phyloP scores from a whole-genome alignment of 2,329 filamentous ascomycete species.

The Dactylellina sp. region DNA sequence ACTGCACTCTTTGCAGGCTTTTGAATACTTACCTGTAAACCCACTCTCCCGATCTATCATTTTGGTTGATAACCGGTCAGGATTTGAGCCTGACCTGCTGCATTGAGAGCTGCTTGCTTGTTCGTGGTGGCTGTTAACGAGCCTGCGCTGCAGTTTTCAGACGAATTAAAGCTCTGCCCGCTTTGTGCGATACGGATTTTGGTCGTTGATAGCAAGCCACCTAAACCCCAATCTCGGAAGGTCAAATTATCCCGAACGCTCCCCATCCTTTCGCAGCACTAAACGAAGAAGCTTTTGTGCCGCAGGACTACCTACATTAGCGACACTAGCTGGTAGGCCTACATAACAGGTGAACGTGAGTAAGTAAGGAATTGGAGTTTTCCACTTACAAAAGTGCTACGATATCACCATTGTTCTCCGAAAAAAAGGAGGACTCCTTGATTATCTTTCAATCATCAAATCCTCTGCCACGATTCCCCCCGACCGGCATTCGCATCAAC shows the following conservation, averaged over 20 bases:
- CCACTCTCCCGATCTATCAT: too few species aligned
- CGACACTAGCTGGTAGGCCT: constrained; percentile 34
- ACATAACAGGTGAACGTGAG: constrained; percentile 26
- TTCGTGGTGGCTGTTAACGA: constrained; percentile 1
- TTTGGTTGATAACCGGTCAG: constrained; percentile 29
- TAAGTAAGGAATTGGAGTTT: constrained; percentile 26
- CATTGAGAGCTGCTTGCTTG: constrained; percentile 19
- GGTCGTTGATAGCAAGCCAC: constrained; percentile 54
- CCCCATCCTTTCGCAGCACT: constrained; percentile 20
- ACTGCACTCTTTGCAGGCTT: constrained; percentile 8
- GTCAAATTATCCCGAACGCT: constrained; percentile 55
- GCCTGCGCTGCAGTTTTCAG: constrained; percentile 25
- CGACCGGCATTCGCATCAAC: neutral
- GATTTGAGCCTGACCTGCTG: constrained; percentile 33
- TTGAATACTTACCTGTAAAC: too few species aligned
- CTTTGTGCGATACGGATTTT: constrained; percentile 51
- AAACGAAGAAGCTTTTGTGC: constrained; percentile 45
- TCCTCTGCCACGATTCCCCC: too few species aligned
- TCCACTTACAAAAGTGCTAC: constrained; percentile 12
- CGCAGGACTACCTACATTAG: constrained; percentile 34
- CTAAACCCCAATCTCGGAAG: constrained; percentile 57
- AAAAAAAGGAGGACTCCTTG: too few species aligned
- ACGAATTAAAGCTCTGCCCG: constrained; percentile 56
- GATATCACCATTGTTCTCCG: constrained; percentile 13
- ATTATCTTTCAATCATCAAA: too few species aligned